Evolutionary conservation across 2,329 filamentous ascomycete genomes (phyloP), one percentile per base, ranked within the genome.

Genomic region (Bipolaris sorokiniana): DNA sequence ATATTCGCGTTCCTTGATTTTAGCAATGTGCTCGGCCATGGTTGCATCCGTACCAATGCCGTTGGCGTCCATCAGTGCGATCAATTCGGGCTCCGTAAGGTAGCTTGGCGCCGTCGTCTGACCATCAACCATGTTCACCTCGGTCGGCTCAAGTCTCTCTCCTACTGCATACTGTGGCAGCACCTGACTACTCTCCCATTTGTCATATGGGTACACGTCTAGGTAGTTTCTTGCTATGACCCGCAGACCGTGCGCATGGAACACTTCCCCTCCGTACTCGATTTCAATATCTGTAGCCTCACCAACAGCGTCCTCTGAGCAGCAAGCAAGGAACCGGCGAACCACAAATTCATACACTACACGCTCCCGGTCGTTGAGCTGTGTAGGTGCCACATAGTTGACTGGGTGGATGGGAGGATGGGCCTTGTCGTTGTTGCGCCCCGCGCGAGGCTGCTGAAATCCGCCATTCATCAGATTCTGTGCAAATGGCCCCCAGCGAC

Each of bases 31-130:
- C 69, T 99, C 95, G 0, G 95, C 95, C 95, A 99, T 99, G 1
- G 95, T 99, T 6, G 95, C 95, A 79, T 99, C 95, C 9, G 95
- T 99, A 11, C 95, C 95, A 63, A 99, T 99, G 2, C 95, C 95
- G 73, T 99, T 99, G 42, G 92, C 93, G 78, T 99, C 95, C 95
- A 99, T 99, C 10, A 99, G 84, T 3, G 90, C 90, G 72, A 99
- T 97, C 23, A 99, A 82, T 73, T 99, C 95, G 0, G 95, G 93
- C 74, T 99, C 95, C 0, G 95, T 98, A 28, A 99, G 83, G 73
- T 96, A 97, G 20, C 84, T 86, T 0, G 95, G 95, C 11, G 93
- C 82, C 1, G 84, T 86, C 0, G 95, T 99, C 76, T 96, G 90
- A n/a, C 95, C 94, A 67, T 98, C 92, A 0, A 86, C 88, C 78